phyloP scores from a whole-genome alignment of 306 rosid species.

The Ormosia emarginata region DNA sequence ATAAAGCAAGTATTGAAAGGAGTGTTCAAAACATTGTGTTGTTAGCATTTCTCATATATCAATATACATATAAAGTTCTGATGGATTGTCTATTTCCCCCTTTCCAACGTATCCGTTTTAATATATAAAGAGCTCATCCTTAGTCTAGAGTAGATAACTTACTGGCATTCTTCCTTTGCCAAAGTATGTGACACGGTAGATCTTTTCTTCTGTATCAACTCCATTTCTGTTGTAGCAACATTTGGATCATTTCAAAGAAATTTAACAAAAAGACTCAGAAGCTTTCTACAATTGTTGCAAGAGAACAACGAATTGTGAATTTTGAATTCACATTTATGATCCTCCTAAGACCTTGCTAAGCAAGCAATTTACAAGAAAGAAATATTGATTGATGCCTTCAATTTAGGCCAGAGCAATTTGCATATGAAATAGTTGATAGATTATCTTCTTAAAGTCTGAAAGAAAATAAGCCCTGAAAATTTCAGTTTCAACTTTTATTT shows the following conservation, averaged over 20 bases:
- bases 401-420: neutral
- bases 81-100: neutral
- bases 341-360: neutral
- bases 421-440: neutral
- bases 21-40: too few relatives aligned
- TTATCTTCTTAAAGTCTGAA: neutral
- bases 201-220: conserved; percentile 76
- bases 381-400: neutral
- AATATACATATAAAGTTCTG: neutral
- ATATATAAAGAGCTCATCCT: neutral
- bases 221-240: conserved; percentile 60
- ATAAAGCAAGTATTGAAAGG: too few relatives aligned
- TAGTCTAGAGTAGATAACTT: conserved; percentile 18
- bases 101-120: neutral
- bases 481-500: neutral
- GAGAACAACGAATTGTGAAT: neutral
- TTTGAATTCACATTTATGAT: neutral
- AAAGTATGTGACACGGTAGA: conserved; percentile 70
- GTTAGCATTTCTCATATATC: too few relatives aligned
- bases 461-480: neutral
- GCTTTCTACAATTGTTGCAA: neutral
- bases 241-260: neutral
- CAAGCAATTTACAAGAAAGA: neutral
- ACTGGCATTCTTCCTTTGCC: conserved; percentile 96
- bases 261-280: neutral